A percentile compares a stretch with the other conserved stretches of the same genome.
phyloP scores from a whole-genome alignment of 2,329 filamentous ascomycete species.

The Aspergillus neoniger region DNA sequence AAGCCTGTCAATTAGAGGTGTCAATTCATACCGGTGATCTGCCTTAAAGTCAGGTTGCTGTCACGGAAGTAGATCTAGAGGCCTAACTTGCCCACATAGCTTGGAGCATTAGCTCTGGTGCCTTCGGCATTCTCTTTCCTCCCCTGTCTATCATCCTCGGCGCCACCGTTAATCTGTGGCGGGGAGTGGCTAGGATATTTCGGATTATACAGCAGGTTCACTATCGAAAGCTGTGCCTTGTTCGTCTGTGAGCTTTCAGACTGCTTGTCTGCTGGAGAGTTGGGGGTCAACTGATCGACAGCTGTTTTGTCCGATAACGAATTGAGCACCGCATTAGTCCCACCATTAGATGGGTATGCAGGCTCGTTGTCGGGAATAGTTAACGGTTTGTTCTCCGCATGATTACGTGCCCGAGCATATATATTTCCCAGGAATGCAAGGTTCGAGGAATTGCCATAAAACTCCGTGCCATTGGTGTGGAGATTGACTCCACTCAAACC shows the following conservation, averaged over 20 bases:
- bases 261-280: background rate
- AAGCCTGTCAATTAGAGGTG: constrained; percentile 10
- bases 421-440: constrained; percentile 30
- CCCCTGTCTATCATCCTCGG: background rate
- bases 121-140: background rate
- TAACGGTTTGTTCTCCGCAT: constrained; percentile 12
- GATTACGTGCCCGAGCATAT: constrained; percentile 23
- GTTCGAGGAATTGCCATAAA: constrained; percentile 32
- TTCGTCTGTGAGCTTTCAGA: constrained; percentile 7
- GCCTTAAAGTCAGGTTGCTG: background rate
- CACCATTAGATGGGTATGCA: background rate
- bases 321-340: background rate
- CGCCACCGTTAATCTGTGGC: background rate
- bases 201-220: constrained; percentile 24
- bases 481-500: constrained; percentile 31
- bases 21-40: constrained; percentile 11
- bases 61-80: background rate
- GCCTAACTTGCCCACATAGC: constrained; percentile 6
- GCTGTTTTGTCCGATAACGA: background rate
- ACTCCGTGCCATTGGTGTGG: constrained; percentile 31
- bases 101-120: background rate
- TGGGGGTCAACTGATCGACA: background rate
- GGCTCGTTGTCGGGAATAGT: constrained; percentile 4
- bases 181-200: constrained; percentile 18
- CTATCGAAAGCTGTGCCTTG: constrained; percentile 23